These are phyloP conservation scores for Cordyceps militaris DNA, from an alignment of 2,329 filamentous ascomycete genomes.

Conservation along the genomic window DNA sequence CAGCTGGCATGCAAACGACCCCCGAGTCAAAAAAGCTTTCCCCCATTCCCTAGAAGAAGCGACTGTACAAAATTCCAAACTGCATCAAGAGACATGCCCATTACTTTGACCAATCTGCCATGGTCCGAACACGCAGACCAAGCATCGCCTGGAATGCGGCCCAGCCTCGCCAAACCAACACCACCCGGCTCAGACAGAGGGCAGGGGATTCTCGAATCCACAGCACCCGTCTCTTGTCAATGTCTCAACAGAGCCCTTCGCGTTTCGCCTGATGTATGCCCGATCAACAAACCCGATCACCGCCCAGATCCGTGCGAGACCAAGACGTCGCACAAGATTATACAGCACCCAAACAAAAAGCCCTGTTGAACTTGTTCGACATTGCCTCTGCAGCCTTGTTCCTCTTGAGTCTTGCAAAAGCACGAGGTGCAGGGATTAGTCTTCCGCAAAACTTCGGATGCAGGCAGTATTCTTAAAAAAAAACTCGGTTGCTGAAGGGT, in stretches of 20 bases:
- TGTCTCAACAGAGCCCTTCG: background rate
- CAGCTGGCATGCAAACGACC: too few species aligned
- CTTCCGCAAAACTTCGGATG: constrained; percentile 6
- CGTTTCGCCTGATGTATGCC: background rate
- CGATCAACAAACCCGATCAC: background rate
- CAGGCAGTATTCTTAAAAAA: background rate
- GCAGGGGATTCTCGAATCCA: background rate
- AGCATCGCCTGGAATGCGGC: background rate
- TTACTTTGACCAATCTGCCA: too few species aligned
- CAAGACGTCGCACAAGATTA: background rate
- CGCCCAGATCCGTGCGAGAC: constrained; percentile 2
- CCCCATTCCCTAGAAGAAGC: too few species aligned
- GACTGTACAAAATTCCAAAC: too few species aligned
- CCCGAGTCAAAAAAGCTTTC: too few species aligned
- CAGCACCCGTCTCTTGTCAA: background rate
- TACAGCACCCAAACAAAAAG: too few species aligned
- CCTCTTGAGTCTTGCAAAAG: too few species aligned
- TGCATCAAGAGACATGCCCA: too few species aligned
- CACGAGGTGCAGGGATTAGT: background rate
- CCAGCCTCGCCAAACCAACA: constrained; percentile 3
- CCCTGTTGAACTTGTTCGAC: background rate
- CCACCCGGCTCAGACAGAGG: background rate
- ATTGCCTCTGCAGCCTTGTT: background rate
- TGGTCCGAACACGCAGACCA: too few species aligned
- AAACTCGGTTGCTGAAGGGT: background rate